Evolutionary conservation across 805 yeast species (phyloP), one percentile per base, ranked within the genome.

Genomic region (Kuraishia molischiana): DNA sequence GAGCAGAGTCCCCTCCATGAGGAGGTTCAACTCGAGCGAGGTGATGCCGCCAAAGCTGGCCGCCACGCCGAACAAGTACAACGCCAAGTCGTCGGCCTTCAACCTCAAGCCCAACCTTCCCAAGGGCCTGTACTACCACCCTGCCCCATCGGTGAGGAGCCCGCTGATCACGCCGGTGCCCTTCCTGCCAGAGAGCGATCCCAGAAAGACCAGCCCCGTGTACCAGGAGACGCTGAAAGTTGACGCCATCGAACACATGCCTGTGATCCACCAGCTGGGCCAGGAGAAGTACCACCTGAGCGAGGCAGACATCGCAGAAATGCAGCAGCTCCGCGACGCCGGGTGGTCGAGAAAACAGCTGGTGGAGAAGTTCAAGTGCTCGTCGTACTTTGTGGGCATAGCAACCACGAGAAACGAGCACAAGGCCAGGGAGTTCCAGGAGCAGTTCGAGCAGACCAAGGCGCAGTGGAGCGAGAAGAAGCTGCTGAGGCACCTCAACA

Each of bases 71-170:
- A 61, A 60, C 41, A 58, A 56, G 41, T 61, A 50, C 44, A 60
- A 59, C 37, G 32, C 56, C 4, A 59, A 53, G 42, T 56, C 63
- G 2, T 57, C 63, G 15, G 65, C 58, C 5, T 61, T 58, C 48
- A 61, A 61, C 37, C 31, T 59, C 21, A 58, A 50, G 36, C 63
- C 62, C 19, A 38, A 38, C 9, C 42, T 59, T 21, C 64, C 64
- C 11, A 43, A 49, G 10, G 66, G 66, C 2, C 35, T 60, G 8
- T 57, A 46, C 38, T 56, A 46, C 39, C 61, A 58, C 37, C 66
- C 66, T 24, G 53, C 66, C 11, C 66, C 64, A 26, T 53, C 64
- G 1, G 46, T 58, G 4, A 44, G 49, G 29, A 49, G 50, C 19
- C 58, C 62, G 5, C 48, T 49, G 35, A 42, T 52, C 11, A 61